Conservation (phyloP, 257 asterid species). For the Nicotiana tomentosiformis region DNA sequence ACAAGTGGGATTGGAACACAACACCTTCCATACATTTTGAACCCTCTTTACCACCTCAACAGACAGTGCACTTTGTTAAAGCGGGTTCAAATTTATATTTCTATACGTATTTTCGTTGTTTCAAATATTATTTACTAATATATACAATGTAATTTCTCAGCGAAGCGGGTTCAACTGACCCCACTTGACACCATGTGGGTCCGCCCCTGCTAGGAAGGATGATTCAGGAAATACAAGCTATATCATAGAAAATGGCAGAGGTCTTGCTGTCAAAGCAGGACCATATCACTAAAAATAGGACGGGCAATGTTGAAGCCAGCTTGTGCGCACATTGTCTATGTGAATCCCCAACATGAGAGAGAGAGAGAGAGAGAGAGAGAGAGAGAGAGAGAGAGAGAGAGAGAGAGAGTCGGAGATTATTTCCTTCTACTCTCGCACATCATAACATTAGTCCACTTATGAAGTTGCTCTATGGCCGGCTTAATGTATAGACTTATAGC, state of each 20-base stretch:
- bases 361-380: not conserved
- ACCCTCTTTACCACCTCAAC: no score
- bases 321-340: not conserved
- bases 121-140: no score
- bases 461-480: not conserved
- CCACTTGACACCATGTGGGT: no score
- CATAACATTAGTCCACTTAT: not conserved
- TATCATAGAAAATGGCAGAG: not conserved
- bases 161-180: no score
- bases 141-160: no score
- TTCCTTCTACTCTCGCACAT: not conserved
- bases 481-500: not conserved
- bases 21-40: no score
- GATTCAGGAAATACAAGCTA: not conserved
- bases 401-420: not conserved
- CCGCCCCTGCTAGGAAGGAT: not conserved
- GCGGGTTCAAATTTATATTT: no score
- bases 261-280: not conserved
- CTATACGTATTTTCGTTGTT: no score
- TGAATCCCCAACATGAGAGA: not conserved
- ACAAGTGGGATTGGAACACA: no score
- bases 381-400: not conserved
- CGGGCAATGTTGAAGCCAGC: not conserved
- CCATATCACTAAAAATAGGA: not conserved
- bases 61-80: no score